Evolutionary conservation across 345 rosid species (phyloP), one percentile per base, ranked within the genome.

Genomic region (Viola odorata): DNA sequence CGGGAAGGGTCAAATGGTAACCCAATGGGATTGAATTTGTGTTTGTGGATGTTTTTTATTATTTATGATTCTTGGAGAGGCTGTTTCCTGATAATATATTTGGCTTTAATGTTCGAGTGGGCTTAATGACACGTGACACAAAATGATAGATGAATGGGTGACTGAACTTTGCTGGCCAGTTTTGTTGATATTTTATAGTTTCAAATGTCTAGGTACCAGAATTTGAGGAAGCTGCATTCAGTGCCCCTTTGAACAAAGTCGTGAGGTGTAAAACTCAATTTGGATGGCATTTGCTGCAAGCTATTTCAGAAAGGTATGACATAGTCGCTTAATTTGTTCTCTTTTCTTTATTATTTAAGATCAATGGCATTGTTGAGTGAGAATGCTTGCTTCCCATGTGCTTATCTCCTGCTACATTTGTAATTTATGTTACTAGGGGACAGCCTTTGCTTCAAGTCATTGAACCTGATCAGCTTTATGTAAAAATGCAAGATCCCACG

Each of bases 221-320:
- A 70, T 91, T 91, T 75, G 96, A 91, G 81, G 84, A 91, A 80
- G 91, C 87, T 78, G 96, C 96, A 41, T 91, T 89, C 66, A 57
- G 37, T 64, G 83, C 92, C 38, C 87, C 91, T 65, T 50, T 78
- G 63, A 87, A 89, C 70, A 71, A 81, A 74, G 89, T 89, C 56
- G 85, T 81, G 62, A 86, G 71, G 67, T 89, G 96, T 71, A 91
- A 82, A 79, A 89, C 96, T 47, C 75, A 89, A 67, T 91, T 76
- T 72, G 98, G 98, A 58, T 84, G 91, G 92, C 96, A 91, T 75
- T 77, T 91, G 66, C 66, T 91, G 82, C 95, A 91, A 82, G 96
- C 88, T 76, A 67, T 89, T 44, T 86, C 96, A 17, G 96, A 91
- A 80, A 85, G 98, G 98, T 91, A 68, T 61, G 63, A 44, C 56